phyloP scores from a whole-genome alignment of 2,329 filamentous ascomycete genomes.

The Claviceps pazoutovae region DNA sequence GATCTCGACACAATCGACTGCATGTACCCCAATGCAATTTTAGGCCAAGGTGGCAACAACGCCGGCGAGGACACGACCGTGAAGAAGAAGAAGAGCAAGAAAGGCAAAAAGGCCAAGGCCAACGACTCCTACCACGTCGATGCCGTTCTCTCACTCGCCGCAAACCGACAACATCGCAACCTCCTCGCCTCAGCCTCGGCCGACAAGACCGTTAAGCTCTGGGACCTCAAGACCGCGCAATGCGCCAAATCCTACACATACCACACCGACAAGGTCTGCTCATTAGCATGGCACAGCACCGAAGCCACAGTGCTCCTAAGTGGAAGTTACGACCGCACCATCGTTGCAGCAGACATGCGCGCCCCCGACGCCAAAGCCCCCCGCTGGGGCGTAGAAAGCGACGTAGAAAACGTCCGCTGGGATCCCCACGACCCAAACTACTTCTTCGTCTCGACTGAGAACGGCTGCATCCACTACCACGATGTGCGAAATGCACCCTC shows the following conservation, averaged over 20 bases:
- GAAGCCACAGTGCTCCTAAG: constrained; percentile 82
- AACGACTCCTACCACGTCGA: constrained; percentile 93
- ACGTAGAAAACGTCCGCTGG: constrained; percentile 88
- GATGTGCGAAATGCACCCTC: constrained; percentile 67
- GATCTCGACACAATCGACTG: constrained; percentile 89
- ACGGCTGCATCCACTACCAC: constrained; percentile 82
- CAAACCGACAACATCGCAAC: constrained; percentile 88
- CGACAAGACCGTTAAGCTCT: constrained; percentile 94
- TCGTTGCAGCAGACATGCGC: constrained; percentile 93
- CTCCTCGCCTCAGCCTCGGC: constrained; percentile 88
- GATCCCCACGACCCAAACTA: constrained; percentile 84
- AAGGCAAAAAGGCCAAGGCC: constrained; percentile 55
- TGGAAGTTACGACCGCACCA: constrained; percentile 87
- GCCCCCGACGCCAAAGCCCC: constrained; percentile 70
- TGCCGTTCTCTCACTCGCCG: constrained; percentile 77
- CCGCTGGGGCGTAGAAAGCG: constrained; percentile 86
- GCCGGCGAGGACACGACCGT: constrained; percentile 57
- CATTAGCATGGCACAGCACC: constrained; percentile 79
- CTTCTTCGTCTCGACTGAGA: constrained; percentile 93
- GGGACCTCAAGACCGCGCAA: constrained; percentile 84
- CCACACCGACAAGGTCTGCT: constrained; percentile 97
- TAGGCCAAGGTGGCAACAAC: constrained; percentile 57
- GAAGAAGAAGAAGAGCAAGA: constrained; percentile 78
- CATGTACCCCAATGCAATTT: constrained; percentile 96
- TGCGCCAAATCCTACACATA: constrained; percentile 93